These are phyloP conservation scores for Aspergillus baeticus DNA, from an alignment of 495 filamentous ascomycete species.

Conservation along the genomic window DNA sequence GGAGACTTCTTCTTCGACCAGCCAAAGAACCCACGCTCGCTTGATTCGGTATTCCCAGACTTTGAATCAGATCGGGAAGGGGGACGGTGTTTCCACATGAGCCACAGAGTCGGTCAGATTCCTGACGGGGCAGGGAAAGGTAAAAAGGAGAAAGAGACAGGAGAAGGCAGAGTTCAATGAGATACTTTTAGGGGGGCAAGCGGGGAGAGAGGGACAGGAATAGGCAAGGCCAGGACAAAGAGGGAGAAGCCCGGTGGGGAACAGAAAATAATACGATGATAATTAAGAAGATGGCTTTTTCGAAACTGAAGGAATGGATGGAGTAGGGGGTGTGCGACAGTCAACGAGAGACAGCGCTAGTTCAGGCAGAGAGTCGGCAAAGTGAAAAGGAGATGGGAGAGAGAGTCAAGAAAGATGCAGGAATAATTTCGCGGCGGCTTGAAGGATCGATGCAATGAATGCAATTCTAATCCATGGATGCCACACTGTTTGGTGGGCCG, in stretches of 20 bases:
- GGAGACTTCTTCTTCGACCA: constrained; percentile 40
- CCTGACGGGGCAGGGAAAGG: constrained; percentile 20
- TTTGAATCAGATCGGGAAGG: constrained; percentile 46
- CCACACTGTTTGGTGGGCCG: background rate
- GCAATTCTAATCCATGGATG: background rate
- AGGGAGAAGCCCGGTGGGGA: background rate
- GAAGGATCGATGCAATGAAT: constrained; percentile 1
- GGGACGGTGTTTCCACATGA: constrained; percentile 49
- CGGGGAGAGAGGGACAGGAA: background rate
- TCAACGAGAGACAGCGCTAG: no score
- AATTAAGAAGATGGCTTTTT: background rate
- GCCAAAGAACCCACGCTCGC: constrained; percentile 39
- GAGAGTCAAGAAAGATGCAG: background rate
- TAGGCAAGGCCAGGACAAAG: background rate
- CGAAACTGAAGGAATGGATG: background rate
- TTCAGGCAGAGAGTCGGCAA: background rate
- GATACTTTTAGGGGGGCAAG: constrained; percentile 2
- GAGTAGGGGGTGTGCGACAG: no score
- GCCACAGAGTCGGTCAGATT: constrained; percentile 18
- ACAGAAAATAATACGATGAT: background rate
- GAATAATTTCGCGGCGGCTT: background rate
- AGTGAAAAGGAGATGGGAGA: background rate
- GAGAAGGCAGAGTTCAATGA: constrained; percentile 3
- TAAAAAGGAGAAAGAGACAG: constrained; percentile 16
- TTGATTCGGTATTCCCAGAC: constrained; percentile 37